phyloP scores from a whole-genome alignment of 257 asterid species.

The Phtheirospermum japonicum region DNA sequence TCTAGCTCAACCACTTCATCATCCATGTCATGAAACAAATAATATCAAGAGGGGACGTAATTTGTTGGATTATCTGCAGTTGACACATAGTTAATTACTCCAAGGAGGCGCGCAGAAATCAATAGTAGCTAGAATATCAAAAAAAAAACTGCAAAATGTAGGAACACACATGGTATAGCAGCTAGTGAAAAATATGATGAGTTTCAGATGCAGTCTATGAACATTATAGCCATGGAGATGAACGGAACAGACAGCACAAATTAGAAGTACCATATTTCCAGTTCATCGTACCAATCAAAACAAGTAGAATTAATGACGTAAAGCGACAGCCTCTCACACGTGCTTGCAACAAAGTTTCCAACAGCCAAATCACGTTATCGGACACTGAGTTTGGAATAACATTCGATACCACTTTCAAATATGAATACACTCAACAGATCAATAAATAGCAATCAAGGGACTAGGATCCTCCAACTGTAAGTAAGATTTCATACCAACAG shows the following conservation, averaged over 20 bases:
- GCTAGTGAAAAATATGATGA: neutral
- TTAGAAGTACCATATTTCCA: neutral
- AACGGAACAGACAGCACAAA: neutral
- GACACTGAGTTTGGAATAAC: neutral
- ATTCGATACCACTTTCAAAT: neutral
- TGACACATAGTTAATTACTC: conserved; percentile 12
- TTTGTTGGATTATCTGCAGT: conserved; percentile 28
- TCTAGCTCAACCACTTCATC: conserved; percentile 42
- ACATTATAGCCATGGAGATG: neutral
- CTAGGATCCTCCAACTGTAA: neutral
- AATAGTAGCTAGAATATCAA: neutral
- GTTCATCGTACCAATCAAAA: conserved; percentile 15
- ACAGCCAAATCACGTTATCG: neutral
- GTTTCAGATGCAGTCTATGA: neutral
- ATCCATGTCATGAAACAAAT: conserved; percentile 37
- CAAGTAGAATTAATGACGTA: neutral
- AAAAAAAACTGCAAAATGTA: conserved; percentile 10
- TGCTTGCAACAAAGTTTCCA: conserved; percentile 18
- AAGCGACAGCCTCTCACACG: neutral
- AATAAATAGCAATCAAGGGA: conserved; percentile 1
- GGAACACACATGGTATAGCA: conserved; percentile 14
- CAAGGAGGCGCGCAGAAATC: neutral
- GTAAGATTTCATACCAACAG: neutral
- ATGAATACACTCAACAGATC: conserved; percentile 1
- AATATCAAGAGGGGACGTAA: conserved; percentile 20